phyloP scores from a whole-genome alignment of 2,329 filamentous ascomycete genomes.

The Penicillium thymicola region DNA sequence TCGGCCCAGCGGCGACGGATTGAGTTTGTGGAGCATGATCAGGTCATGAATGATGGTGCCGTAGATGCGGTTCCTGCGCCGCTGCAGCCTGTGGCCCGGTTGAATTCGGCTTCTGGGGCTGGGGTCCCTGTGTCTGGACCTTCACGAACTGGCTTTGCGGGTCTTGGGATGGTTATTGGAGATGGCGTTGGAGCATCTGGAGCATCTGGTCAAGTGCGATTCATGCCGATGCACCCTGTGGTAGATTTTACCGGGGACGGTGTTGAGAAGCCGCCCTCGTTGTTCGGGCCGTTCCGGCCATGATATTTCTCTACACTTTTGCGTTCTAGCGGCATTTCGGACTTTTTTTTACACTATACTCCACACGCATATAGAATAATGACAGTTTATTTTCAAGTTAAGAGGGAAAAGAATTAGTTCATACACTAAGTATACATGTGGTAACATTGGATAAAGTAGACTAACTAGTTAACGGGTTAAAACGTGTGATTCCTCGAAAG shows the following conservation, averaged over 20 bases:
- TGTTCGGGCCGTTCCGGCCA: conserved; percentile 1
- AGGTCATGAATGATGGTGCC: neutral
- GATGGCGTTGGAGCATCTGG: neutral
- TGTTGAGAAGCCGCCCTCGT: neutral
- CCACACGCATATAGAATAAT: neutral
- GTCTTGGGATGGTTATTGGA: neutral
- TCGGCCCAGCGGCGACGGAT: conserved; percentile 3
- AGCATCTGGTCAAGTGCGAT: neutral
- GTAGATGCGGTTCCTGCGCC: neutral
- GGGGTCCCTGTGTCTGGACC: neutral
- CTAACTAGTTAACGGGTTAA: neutral
- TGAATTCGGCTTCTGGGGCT: neutral
- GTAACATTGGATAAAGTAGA: neutral
- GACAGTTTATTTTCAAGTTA: neutral
- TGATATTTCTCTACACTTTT: neutral
- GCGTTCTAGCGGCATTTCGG: neutral
- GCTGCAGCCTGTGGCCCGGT: neutral
- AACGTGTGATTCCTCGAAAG: neutral
- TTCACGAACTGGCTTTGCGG: neutral
- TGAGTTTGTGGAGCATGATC: conserved; percentile 7
- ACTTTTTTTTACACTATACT: neutral
- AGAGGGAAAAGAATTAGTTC: neutral
- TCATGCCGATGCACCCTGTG: neutral
- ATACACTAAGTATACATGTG: neutral
- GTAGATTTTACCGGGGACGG: neutral